Percentiles rank a stretch among this genome's conserved stretches.
Conservation (phyloP, 495 filamentous ascomycete genomes). For the Tuber melanosporum region DNA sequence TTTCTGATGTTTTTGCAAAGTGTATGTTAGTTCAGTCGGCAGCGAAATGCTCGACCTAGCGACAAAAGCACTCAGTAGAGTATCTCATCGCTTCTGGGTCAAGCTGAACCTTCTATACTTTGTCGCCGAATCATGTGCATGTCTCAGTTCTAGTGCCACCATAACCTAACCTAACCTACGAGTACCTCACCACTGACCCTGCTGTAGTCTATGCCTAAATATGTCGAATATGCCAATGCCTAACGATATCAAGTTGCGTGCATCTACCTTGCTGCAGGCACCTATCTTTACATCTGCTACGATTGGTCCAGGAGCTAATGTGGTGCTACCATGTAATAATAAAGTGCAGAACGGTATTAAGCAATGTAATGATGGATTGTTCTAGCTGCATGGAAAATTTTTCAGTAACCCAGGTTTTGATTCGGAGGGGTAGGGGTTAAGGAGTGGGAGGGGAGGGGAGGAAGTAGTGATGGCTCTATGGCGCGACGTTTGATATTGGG, state of each 20-base stretch:
- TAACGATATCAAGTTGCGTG: not conserved
- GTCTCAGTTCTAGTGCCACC: slow-evolving; percentile 1
- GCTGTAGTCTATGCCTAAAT: not conserved
- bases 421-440: not conserved
- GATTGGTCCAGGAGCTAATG: not conserved
- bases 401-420: not conserved
- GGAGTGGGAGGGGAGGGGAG: not conserved
- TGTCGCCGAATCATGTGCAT: not conserved
- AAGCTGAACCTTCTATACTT: not conserved
- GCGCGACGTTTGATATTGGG: not conserved
- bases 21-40: not conserved
- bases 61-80: not conserved
- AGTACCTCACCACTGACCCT: not conserved
- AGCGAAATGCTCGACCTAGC: not conserved
- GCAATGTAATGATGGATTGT: not conserved
- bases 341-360: not conserved
- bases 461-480: not conserved
- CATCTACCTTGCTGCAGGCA: not conserved
- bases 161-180: not conserved
- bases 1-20: not conserved
- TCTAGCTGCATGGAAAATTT: slow-evolving; percentile 1
- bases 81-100: not conserved
- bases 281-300: not conserved
- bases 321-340: not conserved
- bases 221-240: not conserved